Percentiles rank a stretch among this genome's conserved stretches.
Conservation (phyloP, 2,329 filamentous ascomycete species). For the Lizonia empirigonia region DNA sequence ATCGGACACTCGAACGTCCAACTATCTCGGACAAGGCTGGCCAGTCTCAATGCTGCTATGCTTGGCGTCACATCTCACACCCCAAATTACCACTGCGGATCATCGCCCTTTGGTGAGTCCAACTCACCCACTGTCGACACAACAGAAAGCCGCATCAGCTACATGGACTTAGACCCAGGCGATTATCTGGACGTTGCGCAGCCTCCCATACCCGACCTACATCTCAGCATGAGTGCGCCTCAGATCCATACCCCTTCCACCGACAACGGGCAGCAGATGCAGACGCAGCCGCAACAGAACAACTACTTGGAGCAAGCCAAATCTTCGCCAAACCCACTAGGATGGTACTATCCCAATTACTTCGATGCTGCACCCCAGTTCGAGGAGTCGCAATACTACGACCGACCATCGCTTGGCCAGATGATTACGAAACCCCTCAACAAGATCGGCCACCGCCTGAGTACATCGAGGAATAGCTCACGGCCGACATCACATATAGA, state of each 20-base stretch:
- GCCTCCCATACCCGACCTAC: slow-evolving; percentile 36
- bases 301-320: slow-evolving; percentile 42
- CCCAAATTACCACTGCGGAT: slow-evolving; percentile 31
- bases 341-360: slow-evolving; percentile 44
- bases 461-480: slow-evolving; percentile 32
- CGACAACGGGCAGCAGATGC: slow-evolving; percentile 27
- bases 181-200: slow-evolving; percentile 38
- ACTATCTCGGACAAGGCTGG: slow-evolving; percentile 34
- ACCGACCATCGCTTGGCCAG: slow-evolving; percentile 43
- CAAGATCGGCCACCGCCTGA: slow-evolving; percentile 39
- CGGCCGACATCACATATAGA: slow-evolving; percentile 32
- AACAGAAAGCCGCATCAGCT: slow-evolving; percentile 41
- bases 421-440: slow-evolving; percentile 43
- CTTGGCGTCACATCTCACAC: slow-evolving; percentile 30
- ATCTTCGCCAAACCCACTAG: slow-evolving; percentile 37
- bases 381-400: slow-evolving; percentile 46
- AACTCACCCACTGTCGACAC: slow-evolving; percentile 35
- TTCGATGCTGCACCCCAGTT: slow-evolving; percentile 43
- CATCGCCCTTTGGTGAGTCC: slow-evolving; percentile 33
- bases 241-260: slow-evolving; percentile 28
- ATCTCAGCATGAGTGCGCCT: slow-evolving; percentile 29
- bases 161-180: slow-evolving; percentile 46
- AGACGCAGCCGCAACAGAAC: slow-evolving; percentile 22
- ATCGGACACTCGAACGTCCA: slow-evolving; percentile 40
- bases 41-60: slow-evolving; percentile 41